These are phyloP conservation scores for Puccinia horiana DNA, from an alignment of 1,284 basidiomycete genomes.

Conservation along the genomic window DNA sequence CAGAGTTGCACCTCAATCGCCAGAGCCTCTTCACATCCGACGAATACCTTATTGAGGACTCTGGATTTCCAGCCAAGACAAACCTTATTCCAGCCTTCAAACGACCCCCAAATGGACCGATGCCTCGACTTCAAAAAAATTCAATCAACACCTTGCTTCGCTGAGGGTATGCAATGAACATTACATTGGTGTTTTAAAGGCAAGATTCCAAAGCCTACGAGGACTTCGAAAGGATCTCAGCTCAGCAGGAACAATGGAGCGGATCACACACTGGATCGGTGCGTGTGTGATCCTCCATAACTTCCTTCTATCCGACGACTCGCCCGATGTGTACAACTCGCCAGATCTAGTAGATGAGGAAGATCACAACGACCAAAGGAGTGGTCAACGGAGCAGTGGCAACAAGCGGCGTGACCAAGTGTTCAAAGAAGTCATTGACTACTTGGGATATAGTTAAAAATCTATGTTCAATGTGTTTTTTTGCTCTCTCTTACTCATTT, in stretches of 20 bases:
- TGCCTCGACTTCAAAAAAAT: background rate
- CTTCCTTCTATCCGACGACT: background rate
- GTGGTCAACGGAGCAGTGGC: background rate
- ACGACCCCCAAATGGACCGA: background rate
- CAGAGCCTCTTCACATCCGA: background rate
- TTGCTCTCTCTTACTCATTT: background rate
- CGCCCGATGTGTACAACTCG: background rate
- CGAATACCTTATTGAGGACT: slow-evolving; percentile 6
- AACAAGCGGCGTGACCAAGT: background rate
- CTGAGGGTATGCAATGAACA: background rate
- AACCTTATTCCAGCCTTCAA: slow-evolving; percentile 6
- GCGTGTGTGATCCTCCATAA: too few relatives aligned
- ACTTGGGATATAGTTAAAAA: too few relatives aligned
- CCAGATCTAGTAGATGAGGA: background rate
- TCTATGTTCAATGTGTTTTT: background rate
- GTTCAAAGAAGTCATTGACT: too few relatives aligned
- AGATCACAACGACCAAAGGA: background rate
- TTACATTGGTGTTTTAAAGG: slow-evolving; percentile 24
- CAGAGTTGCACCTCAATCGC: background rate
- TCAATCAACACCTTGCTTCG: background rate
- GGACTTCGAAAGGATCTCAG: background rate
- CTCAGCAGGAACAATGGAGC: background rate
- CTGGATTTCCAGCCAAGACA: background rate
- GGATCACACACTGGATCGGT: background rate
- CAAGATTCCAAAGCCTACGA: background rate